Conservation (phyloP, 2,329 filamentous ascomycete genomes). For the Fusarium sambucinum region DNA sequence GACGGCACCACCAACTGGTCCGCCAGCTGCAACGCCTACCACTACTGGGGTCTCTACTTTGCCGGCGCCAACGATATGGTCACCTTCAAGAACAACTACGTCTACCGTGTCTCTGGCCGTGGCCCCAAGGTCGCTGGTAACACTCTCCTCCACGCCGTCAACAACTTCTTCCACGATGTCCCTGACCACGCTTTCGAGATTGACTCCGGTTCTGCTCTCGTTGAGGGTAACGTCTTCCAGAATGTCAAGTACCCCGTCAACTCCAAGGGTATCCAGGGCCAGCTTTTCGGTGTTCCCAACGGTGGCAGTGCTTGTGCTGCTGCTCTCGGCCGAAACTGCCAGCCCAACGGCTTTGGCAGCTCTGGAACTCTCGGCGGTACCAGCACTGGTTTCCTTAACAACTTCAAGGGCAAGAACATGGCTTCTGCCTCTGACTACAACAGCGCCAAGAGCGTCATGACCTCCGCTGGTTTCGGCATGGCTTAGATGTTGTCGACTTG, state of each 20-base stretch:
- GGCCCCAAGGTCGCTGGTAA: slow-evolving; percentile 69
- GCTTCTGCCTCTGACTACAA: slow-evolving; percentile 57
- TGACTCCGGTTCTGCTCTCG: slow-evolving; percentile 59
- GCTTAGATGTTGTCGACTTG: slow-evolving; percentile 46
- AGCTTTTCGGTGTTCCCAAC: slow-evolving; percentile 52
- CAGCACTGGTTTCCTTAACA: slow-evolving; percentile 62
- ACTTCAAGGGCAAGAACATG: slow-evolving; percentile 66
- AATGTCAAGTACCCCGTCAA: slow-evolving; percentile 61
- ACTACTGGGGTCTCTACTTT: slow-evolving; percentile 72
- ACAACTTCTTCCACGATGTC: slow-evolving; percentile 71
- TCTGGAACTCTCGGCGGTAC: slow-evolving; percentile 55
- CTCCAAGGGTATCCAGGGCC: slow-evolving; percentile 46
- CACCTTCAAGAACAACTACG: slow-evolving; percentile 71
- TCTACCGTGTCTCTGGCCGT: slow-evolving; percentile 69
- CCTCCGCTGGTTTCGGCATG: slow-evolving; percentile 61
- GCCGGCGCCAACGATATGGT: slow-evolving; percentile 66
- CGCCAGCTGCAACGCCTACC: slow-evolving; percentile 68
- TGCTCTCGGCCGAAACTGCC: slow-evolving; percentile 63
- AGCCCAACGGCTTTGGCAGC: slow-evolving; percentile 62
- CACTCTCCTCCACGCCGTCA: slow-evolving; percentile 68
- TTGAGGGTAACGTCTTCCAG: slow-evolving; percentile 70
- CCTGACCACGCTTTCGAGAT: slow-evolving; percentile 70
- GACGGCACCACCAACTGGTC: slow-evolving; percentile 67
- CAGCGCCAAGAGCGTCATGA: slow-evolving; percentile 54
- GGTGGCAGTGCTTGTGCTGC: slow-evolving; percentile 55